Conservation (phyloP, 805 yeast species). For the Yamadazyma laniorum region DNA sequence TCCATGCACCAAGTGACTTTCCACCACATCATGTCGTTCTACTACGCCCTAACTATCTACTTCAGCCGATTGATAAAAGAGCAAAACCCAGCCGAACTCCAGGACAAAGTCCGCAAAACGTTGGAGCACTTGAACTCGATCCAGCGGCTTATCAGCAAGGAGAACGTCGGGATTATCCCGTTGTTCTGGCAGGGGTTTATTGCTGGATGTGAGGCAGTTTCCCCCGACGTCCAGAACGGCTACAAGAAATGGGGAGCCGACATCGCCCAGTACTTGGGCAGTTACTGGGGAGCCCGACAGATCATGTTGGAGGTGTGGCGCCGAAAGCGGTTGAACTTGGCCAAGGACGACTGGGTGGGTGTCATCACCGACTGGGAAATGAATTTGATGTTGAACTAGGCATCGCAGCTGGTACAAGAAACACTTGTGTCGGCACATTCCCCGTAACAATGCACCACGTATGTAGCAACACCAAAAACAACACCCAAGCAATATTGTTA, state of each 20-base stretch:
- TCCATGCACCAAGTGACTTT: constrained; percentile 68
- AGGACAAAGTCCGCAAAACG: constrained; percentile 58
- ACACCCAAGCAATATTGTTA: no score
- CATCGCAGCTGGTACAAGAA: no score
- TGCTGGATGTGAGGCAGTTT: constrained; percentile 78
- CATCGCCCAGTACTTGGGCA: constrained; percentile 55
- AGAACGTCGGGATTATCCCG: constrained; percentile 64
- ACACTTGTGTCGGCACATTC: no score
- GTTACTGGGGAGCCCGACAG: constrained; percentile 84
- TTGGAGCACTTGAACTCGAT: constrained; percentile 63
- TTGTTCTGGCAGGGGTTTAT: constrained; percentile 87
- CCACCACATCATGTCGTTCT: constrained; percentile 79
- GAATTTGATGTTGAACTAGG: constrained; percentile 66
- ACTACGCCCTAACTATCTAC: constrained; percentile 68
- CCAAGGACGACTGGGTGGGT: constrained; percentile 70
- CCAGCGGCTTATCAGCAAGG: constrained; percentile 53
- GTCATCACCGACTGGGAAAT: constrained; percentile 83
- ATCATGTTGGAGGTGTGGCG: constrained; percentile 87
- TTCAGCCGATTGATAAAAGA: constrained; percentile 63
- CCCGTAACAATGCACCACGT: no score
- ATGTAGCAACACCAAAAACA: no score
- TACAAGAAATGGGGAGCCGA: constrained; percentile 74
- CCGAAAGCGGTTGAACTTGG: constrained; percentile 58
- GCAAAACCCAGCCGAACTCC: constrained; percentile 55
- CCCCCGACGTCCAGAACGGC: constrained; percentile 55